Percentiles rank a stretch among this genome's conserved stretches.
phyloP scores from a whole-genome alignment of 371 early-diverging fungal species.

The Lichtheimia corymbifera region DNA sequence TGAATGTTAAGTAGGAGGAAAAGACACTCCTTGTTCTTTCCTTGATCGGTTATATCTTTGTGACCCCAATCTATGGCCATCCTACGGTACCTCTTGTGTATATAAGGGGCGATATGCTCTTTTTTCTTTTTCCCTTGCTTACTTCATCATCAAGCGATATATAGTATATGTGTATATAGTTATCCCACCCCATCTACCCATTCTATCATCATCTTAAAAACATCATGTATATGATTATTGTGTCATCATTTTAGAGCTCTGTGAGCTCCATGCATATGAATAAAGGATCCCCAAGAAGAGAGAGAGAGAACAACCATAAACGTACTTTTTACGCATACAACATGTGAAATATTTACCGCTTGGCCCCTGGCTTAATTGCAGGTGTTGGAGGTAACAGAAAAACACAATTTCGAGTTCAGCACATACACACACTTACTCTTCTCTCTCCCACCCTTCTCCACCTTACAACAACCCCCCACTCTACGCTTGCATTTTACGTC shows the following conservation, averaged over 20 bases:
- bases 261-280: neutral
- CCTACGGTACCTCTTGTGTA: neutral
- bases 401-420: neutral
- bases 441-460: constrained; percentile 4
- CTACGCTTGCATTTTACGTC: constrained; percentile 4
- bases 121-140: too few relatives aligned
- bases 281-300: neutral
- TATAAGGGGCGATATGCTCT: too few relatives aligned
- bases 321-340: too few relatives aligned
- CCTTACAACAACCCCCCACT: constrained; percentile 9
- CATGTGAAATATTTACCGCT: neutral
- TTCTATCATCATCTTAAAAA: neutral
- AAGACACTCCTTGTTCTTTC: neutral
- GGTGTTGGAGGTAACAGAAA: neutral
- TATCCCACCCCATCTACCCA: neutral
- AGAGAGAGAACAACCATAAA: neutral
- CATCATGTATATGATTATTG: neutral
- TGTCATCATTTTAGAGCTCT: neutral
- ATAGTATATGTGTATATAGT: neutral
- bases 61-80: neutral
- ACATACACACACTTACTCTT: neutral
- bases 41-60: neutral
- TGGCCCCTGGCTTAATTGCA: neutral
- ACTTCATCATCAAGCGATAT: too few relatives aligned
- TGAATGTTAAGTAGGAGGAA: neutral